Evolutionary conservation across 441 rosid species (phyloP), one percentile per base, ranked within the genome.

Genomic region (Eutrema salsugineum): DNA sequence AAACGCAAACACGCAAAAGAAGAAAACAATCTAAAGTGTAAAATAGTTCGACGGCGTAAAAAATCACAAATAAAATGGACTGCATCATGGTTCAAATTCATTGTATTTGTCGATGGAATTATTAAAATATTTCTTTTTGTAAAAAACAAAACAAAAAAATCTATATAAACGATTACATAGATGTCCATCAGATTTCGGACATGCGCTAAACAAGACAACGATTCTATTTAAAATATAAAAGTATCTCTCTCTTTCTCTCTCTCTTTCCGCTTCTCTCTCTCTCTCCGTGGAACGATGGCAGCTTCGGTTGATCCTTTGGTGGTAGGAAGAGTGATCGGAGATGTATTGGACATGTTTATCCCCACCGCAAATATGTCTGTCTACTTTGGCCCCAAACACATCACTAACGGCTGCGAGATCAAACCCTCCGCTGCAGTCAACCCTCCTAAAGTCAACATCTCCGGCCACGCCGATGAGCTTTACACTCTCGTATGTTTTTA

Each of bases 321-420:
- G 14, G 87, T 91, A 5, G 97, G 96, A n/a, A 83, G 94, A 33
- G 92, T 94, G 22, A 84, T 94, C 10, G 99, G 97, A 12, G 97
- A 94, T 56, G 99, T 91, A 8, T 81, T 94, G 47, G 97, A 91
- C 79, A 79, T 81, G 85, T 94, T 92, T 78, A 77, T 83, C 15
- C 97, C 99, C 1, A 79, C 75, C 11, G 91, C 87, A 58, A 78
- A 47, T 75, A 88, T 90, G 94, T 83, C 70, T 19, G 91, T 88
- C 20, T 78, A 80, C 77, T 94, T 82, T 30, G 85, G 86, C 19
- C 62, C 94, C 40, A 92, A 85, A 82, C 96, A 87, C 72, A 89
- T 94, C 69, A 82, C 84, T 24, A 94, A 92, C 78, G 98, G 94
- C 40, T 84, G 89, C 40, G 93, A 90, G 71, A 70, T 92, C 68